Conservation (phyloP, 306 rosid species). For the Heteromeles arbutifolia region DNA sequence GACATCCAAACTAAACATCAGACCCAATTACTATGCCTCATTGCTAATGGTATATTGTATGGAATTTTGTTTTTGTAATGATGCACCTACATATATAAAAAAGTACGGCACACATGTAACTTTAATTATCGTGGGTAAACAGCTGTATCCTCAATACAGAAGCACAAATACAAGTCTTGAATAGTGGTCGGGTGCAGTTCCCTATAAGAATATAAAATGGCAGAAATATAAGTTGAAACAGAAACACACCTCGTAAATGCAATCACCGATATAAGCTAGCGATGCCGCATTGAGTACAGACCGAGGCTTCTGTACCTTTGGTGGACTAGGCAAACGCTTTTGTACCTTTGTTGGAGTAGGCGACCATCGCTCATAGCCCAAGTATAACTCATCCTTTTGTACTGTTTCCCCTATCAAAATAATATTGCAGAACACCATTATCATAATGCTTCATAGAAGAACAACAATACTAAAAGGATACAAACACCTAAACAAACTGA, state of each 20-base stretch:
- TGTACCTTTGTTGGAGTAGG: constrained; percentile 77
- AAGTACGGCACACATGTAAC: not conserved
- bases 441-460: not conserved
- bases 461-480: not conserved
- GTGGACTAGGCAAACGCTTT: constrained; percentile 45
- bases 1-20: not conserved
- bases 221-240: not conserved
- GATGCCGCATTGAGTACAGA: constrained; percentile 71
- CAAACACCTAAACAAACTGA: not conserved
- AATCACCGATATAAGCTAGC: constrained; percentile 76
- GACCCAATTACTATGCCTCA: not conserved
- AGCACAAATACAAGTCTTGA: not conserved
- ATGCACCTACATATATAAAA: not conserved
- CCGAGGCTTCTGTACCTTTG: constrained; percentile 72
- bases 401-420: constrained; percentile 15
- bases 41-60: not conserved
- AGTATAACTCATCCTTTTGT: constrained; percentile 33
- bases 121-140: not conserved
- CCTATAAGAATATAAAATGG: not conserved
- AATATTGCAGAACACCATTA: not conserved
- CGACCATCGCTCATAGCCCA: constrained; percentile 79
- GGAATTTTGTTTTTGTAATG: not conserved
- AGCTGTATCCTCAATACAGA: not conserved
- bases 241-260: constrained; percentile 71
- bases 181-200: not conserved